Evolutionary conservation across 768 basidiomycete genomes (phyloP).

Genomic region (Neoboletus brunneissimus): DNA sequence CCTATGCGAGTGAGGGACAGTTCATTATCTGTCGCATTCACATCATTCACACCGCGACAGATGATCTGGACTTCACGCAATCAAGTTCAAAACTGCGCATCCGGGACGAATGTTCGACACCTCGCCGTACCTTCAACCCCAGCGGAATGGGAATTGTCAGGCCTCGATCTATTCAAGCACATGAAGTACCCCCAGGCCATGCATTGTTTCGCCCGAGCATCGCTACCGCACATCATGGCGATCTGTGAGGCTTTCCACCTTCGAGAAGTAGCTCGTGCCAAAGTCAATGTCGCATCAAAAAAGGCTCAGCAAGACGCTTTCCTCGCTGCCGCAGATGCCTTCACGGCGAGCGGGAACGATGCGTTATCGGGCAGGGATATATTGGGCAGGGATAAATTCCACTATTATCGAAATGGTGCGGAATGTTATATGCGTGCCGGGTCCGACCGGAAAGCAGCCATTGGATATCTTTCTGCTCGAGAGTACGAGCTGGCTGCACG

Average conservation of each 20-base stretch:
- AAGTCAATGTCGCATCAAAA: constrained; percentile 24
- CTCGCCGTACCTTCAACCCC: constrained; percentile 53
- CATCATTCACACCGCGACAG: constrained; percentile 31
- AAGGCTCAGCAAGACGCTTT: constrained; percentile 38
- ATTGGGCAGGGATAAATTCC: constrained; percentile 25
- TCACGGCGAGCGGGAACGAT: constrained; percentile 39
- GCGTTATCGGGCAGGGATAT: constrained; percentile 32
- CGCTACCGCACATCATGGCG: constrained; percentile 38
- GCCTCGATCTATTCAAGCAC: constrained; percentile 38
- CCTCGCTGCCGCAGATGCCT: constrained; percentile 46
- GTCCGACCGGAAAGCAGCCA: constrained; percentile 43
- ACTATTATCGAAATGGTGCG: constrained; percentile 27
- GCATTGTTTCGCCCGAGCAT: constrained; percentile 34
- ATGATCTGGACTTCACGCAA: constrained; percentile 46
- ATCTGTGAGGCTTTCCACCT: constrained; percentile 54
- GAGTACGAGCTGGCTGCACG: constrained; percentile 45
- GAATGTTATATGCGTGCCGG: constrained; percentile 45
- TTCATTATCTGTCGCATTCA: background rate
- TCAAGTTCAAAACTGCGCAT: constrained; percentile 48
- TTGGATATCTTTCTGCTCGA: constrained; percentile 39
- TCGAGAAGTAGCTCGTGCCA: constrained; percentile 46
- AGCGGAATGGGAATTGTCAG: constrained; percentile 45
- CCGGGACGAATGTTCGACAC: constrained; percentile 47
- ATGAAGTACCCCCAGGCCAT: constrained; percentile 46
- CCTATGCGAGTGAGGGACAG: constrained; percentile 48